Evolutionary conservation across 2,329 filamentous ascomycete species (phyloP), one percentile per base, ranked within the genome.

Genomic region (Arthrobotrys entomopaga): DNA sequence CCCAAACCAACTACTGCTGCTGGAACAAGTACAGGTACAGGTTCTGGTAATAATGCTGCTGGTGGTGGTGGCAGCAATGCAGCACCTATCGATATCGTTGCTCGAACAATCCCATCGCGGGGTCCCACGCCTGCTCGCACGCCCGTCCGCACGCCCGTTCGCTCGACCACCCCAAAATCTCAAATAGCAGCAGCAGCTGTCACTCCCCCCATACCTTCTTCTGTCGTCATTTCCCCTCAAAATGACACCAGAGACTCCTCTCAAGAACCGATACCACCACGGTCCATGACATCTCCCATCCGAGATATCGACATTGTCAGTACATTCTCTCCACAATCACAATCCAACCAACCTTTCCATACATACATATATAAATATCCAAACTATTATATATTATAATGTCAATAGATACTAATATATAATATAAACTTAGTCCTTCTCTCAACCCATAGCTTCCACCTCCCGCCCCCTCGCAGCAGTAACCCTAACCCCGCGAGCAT

Each of bases 221-320:
- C 54, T 1, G 7, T 20, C 22, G 16, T 26, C 40, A 11, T 38
- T 7, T 26, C 40, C 10, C 43, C 56, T 1, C 40, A 29, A 16
- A 22, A 29, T 60, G 53, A 20, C 34, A 57, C 38, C 11, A 57
- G 40, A 53, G 58, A 57, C 20, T 61, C 56, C 15, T 63, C 56
- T 15, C 56, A 16, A n/a, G 60, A 60, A 29, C 54, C 48, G 5
- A 26, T 26, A 3, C 5, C 40, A 2, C 43, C 15, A 15, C 69
- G 69, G 40, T 46, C 61, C 8, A 66, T 73, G 56, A 73, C 69
- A 2, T 73, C 69, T 24, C 69, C 69, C 5, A 48, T 73, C 29
- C 50, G 69, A 43, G 53, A 63, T 15, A 4, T 43, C 7, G 54
- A 65, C 6, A 38, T 52, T 10, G 67, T 73, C 20, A 43, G 60